These are phyloP conservation scores for Odonthalia washingtoniensis DNA, from an alignment of 31 red algal species.

Conservation along the genomic window DNA sequence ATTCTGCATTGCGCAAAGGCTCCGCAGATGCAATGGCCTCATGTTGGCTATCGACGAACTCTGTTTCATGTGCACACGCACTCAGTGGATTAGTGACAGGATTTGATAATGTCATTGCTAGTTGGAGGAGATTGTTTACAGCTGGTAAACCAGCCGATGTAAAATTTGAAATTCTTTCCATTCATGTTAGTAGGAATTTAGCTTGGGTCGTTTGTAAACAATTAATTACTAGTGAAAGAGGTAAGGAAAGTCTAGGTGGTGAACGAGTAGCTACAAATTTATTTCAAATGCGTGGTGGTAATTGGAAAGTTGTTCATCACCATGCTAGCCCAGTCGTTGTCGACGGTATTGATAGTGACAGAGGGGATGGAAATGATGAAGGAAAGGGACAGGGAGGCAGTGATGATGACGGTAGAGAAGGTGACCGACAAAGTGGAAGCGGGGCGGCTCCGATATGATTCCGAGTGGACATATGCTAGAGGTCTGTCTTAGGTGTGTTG, in stretches of 20 bases:
- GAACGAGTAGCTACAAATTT: slow-evolving; percentile 60
- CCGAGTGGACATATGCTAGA: too few species aligned
- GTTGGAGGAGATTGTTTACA: slow-evolving; percentile 54
- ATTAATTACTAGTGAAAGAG: slow-evolving; percentile 8
- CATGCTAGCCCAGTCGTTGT: slow-evolving; percentile 52
- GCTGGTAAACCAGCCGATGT: background rate
- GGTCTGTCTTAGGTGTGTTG: background rate
- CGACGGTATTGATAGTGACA: background rate
- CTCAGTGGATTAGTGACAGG: slow-evolving; percentile 40
- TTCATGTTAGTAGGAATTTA: slow-evolving; percentile 49
- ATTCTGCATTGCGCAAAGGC: slow-evolving; percentile 58
- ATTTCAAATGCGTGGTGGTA: slow-evolving; percentile 45
- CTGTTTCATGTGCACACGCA: slow-evolving; percentile 53
- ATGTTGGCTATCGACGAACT: slow-evolving; percentile 40
- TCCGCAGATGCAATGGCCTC: slow-evolving; percentile 24
- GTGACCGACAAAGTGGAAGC: background rate
- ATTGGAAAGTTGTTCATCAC: slow-evolving; percentile 58
- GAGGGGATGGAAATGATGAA: background rate
- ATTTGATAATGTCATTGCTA: slow-evolving; percentile 22
- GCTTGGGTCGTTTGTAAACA: slow-evolving; percentile 65
- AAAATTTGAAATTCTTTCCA: slow-evolving; percentile 8
- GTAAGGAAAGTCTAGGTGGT: slow-evolving; percentile 37
- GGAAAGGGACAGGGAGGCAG: background rate
- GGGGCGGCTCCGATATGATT: too few species aligned
- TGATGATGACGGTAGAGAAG: too few species aligned